These are phyloP conservation scores for Exophiala oligosperma DNA, from an alignment of 2,329 filamentous ascomycete genomes.

Conservation along the genomic window DNA sequence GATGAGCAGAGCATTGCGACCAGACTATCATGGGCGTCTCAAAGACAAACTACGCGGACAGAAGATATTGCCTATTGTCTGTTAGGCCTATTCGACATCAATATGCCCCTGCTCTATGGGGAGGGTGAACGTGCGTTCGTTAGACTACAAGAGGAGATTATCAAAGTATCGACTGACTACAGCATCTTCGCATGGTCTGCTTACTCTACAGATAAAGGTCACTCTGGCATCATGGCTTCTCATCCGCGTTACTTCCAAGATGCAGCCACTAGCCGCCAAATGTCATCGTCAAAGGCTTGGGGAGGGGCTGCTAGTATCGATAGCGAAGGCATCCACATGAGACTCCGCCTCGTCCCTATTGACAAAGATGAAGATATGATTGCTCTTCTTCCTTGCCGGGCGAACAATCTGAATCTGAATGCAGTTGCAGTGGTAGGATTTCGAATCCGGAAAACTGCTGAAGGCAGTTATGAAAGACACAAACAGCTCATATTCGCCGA, in stretches of 20 bases:
- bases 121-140: not conserved
- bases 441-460: too few species aligned
- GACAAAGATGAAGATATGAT: too few species aligned
- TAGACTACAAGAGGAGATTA: not conserved
- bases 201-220: not conserved
- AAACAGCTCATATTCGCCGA: too few species aligned
- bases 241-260: not conserved
- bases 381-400: too few species aligned
- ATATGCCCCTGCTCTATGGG: not conserved
- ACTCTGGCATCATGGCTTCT: not conserved
- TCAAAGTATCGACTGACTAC: not conserved
- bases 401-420: too few species aligned
- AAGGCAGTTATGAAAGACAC: too few species aligned
- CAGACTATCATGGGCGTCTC: conserved; percentile 14
- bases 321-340: not conserved
- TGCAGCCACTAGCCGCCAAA: not conserved
- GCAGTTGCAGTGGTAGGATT: too few species aligned
- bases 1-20: conserved; percentile 3
- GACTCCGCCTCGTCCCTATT: not conserved
- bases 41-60: conserved; percentile 22
- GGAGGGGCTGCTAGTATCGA: not conserved
- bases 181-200: not conserved
- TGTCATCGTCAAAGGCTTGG: not conserved
- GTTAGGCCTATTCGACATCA: conserved; percentile 30
- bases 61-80: conserved; percentile 34